A percentile compares a stretch with the other conserved stretches of the same genome.
These are phyloP conservation scores for Penicillium sclerotigenum DNA, from an alignment of 2,329 filamentous ascomycete genomes.

Conservation along the genomic window DNA sequence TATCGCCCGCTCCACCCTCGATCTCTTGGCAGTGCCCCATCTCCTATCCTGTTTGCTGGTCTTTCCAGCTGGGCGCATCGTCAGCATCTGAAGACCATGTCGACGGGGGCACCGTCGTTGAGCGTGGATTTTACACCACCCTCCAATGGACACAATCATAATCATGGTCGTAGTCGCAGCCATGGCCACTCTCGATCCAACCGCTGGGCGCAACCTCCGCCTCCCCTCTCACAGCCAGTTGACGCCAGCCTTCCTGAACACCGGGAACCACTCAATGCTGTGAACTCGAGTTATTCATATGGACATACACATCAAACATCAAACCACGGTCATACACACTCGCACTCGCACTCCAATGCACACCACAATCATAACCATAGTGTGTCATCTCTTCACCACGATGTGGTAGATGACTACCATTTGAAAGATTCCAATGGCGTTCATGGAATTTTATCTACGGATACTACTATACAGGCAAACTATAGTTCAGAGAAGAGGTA, in stretches of 20 bases:
- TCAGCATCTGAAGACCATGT: slow-evolving; percentile 28
- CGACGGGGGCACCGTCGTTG: slow-evolving; percentile 31
- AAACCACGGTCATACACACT: slow-evolving; percentile 33
- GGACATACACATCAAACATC: slow-evolving; percentile 25
- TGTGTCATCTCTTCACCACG: slow-evolving; percentile 17
- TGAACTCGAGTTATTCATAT: slow-evolving; percentile 21
- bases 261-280: slow-evolving; percentile 11
- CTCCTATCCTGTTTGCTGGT: slow-evolving; percentile 6
- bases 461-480: not conserved
- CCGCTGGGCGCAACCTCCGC: slow-evolving; percentile 30
- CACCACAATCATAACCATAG: slow-evolving; percentile 30
- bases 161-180: slow-evolving; percentile 26
- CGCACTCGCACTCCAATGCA: slow-evolving; percentile 37
- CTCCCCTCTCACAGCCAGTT: slow-evolving; percentile 24
- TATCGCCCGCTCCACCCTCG: slow-evolving; percentile 2
- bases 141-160: slow-evolving; percentile 26
- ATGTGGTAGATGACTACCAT: not conserved
- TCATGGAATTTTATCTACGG: not conserved
- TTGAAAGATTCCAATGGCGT: not conserved
- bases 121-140: slow-evolving; percentile 29
- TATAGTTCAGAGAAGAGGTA: slow-evolving; percentile 11
- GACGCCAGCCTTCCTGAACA: slow-evolving; percentile 20
- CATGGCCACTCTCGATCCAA: slow-evolving; percentile 37
- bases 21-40: slow-evolving; percentile 15
- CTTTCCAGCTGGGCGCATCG: slow-evolving; percentile 9